Percentiles rank a stretch among this genome's conserved stretches.
phyloP scores from a whole-genome alignment of 75 land plant species.

The Larix kaempferi region DNA sequence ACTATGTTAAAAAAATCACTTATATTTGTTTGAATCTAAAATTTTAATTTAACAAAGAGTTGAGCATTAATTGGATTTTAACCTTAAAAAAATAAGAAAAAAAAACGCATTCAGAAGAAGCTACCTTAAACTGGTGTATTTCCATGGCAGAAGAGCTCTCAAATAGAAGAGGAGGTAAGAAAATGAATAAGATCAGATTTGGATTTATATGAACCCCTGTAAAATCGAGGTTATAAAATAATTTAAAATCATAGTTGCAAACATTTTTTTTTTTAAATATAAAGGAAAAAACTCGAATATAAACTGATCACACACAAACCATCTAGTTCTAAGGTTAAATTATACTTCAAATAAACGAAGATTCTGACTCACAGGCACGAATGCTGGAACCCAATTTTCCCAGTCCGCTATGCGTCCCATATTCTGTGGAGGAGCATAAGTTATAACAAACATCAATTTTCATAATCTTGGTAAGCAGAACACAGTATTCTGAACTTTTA shows the following conservation, averaged over 20 bases:
- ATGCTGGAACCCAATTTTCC: slow-evolving; percentile 86
- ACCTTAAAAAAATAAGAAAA: no score
- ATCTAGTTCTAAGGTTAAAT: no score
- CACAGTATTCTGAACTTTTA: no score
- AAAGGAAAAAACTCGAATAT: no score
- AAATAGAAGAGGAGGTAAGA: slow-evolving; percentile 97
- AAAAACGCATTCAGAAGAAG: not conserved
- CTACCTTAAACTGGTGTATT: slow-evolving; percentile 96
- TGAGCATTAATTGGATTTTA: no score
- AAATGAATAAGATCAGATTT: slow-evolving; percentile 71
- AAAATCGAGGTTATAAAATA: slow-evolving; percentile 4
- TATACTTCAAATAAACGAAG: slow-evolving; percentile 6
- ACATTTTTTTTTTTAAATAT: no score
- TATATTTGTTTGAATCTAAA: no score
- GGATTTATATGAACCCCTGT: slow-evolving; percentile 94
- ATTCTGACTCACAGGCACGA: slow-evolving; percentile 73
- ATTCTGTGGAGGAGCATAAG: slow-evolving; percentile 45
- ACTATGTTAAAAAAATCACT: no score
- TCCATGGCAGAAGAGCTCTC: slow-evolving; percentile 99
- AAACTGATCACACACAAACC: no score
- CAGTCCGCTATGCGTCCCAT: slow-evolving; percentile 66
- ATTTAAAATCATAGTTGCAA: not conserved
- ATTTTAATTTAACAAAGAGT: no score
- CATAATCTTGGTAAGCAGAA: no score
- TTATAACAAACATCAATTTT: no score